A percentile compares a stretch with the other conserved stretches of the same genome.
These are phyloP conservation scores for Backusella morwellensis DNA, from an alignment of 192 early-diverging fungal species.

Conservation along the genomic window DNA sequence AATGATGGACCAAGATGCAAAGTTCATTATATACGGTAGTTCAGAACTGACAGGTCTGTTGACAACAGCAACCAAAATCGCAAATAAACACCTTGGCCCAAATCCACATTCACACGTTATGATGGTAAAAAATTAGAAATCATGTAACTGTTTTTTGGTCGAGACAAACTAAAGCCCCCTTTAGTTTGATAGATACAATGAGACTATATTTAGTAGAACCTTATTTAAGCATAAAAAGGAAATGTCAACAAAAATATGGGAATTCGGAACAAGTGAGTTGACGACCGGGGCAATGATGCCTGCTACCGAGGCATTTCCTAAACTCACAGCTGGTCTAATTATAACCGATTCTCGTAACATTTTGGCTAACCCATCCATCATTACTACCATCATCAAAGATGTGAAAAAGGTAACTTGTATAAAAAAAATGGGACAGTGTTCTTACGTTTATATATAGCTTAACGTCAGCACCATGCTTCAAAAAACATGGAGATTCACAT, in stretches of 20 bases:
- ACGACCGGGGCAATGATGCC: neutral
- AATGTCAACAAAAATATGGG: neutral
- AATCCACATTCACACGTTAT: neutral
- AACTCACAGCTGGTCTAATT: neutral
- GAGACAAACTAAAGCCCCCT: neutral
- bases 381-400: neutral
- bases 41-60: neutral
- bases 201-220: neutral
- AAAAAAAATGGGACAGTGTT: neutral
- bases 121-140: neutral
- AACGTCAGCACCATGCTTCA: neutral
- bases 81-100: neutral
- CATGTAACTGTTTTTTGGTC: neutral
- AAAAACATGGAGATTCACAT: neutral
- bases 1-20: neutral
- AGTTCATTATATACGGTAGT: neutral
- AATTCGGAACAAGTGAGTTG: neutral
- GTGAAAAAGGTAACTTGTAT: neutral
- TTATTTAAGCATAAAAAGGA: conserved; percentile 7
- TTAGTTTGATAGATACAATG: conserved; percentile 13
- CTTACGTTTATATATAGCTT: neutral
- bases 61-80: neutral
- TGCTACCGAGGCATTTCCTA: neutral
- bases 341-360: neutral
- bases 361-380: neutral